phyloP scores from a whole-genome alignment of 2,329 filamentous ascomycete genomes.

The Raffaelea deltoideospora region DNA sequence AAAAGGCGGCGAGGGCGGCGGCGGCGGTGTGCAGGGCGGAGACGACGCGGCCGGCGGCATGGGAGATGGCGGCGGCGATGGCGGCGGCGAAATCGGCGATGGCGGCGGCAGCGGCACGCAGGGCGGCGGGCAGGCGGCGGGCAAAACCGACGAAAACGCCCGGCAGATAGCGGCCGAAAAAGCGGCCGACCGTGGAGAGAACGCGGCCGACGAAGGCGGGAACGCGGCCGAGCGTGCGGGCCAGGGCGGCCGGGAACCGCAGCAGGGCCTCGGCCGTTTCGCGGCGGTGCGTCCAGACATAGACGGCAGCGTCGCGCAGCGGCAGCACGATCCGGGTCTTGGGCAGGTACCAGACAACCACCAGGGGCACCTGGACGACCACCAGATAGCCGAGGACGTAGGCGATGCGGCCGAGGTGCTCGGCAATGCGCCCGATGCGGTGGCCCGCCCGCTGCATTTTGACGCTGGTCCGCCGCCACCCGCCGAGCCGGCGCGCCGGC shows the following conservation, averaged over 20 bases:
- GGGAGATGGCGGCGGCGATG: conserved; percentile 12
- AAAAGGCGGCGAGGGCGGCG: conserved; percentile 18
- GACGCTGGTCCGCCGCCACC: conserved; percentile 1
- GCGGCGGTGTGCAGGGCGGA: conserved; percentile 22
- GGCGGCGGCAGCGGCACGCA: not conserved
- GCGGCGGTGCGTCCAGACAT: conserved; percentile 13
- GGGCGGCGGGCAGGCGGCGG: not conserved
- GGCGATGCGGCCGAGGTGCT: conserved; percentile 10
- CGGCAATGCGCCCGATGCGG: conserved; percentile 6
- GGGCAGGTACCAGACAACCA: no score
- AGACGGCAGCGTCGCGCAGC: not conserved
- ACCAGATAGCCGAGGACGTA: conserved; percentile 16
- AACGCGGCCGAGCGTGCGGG: conserved; percentile 2
- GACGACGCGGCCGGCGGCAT: conserved; percentile 13
- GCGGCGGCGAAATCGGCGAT: conserved; percentile 1
- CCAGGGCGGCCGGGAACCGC: conserved; percentile 11
- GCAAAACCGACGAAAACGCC: conserved; percentile 12
- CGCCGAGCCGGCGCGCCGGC: conserved; percentile 22
- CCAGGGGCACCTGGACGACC: no score
- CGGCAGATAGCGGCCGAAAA: conserved; percentile 3
- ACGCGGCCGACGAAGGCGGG: no score
- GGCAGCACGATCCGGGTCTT: no score
- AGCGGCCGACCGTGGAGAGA: conserved; percentile 11
- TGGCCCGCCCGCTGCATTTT: conserved; percentile 4
- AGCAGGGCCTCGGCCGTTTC: conserved; percentile 7